A percentile compares a stretch with the other conserved stretches of the same genome.
Conservation (phyloP, 108 stramenopile genomes). For the Fragilariopsis cylindrus region DNA sequence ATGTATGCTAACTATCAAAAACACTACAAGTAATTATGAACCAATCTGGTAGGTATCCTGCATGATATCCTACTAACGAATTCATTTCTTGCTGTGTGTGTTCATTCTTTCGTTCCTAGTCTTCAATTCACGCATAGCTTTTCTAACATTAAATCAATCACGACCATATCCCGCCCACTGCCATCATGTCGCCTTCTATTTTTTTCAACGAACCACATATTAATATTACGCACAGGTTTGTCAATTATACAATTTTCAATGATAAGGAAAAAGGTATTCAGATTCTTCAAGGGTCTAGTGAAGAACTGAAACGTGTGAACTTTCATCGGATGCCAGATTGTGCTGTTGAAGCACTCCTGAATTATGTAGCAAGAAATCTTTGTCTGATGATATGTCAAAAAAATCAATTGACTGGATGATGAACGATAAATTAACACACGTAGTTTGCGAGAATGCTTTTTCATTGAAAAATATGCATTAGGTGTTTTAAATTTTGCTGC, state of each 20-base stretch:
- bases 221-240: too few species aligned
- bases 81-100: too few species aligned
- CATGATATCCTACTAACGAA: too few species aligned
- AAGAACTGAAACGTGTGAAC: neutral
- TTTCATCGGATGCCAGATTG: neutral
- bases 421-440: neutral
- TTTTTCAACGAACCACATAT: too few species aligned
- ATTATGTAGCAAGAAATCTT: neutral
- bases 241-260: constrained; percentile 1
- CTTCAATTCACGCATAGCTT: too few species aligned
- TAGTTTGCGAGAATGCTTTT: neutral
- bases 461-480: constrained; percentile 4
- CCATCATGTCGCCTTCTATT: too few species aligned
- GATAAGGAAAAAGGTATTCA: neutral
- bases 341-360: neutral
- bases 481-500: neutral
- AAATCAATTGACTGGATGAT: neutral
- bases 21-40: neutral
- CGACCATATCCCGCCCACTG: too few species aligned
- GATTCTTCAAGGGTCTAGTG: neutral
- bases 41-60: neutral
- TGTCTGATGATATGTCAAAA: too few species aligned
- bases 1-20: neutral
- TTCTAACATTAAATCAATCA: too few species aligned
- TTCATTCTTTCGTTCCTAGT: too few species aligned